phyloP scores from a whole-genome alignment of 352 stramenopile genomes.

The Pythium brachiatum region DNA sequence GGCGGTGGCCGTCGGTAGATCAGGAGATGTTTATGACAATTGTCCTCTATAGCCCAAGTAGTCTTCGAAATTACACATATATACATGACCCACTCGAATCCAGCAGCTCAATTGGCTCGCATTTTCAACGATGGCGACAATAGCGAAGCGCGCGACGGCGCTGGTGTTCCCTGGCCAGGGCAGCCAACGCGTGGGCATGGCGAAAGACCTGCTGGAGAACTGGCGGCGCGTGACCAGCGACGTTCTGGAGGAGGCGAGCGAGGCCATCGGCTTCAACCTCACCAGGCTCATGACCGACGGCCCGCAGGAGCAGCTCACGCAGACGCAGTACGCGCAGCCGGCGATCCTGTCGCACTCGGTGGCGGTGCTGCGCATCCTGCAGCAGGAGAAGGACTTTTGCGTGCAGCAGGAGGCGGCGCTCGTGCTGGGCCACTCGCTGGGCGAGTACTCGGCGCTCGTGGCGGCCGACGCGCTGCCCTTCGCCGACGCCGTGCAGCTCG shows the following conservation, averaged over 20 bases:
- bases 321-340: slow-evolving; percentile 73
- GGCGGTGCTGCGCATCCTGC: slow-evolving; percentile 65
- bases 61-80: slow-evolving; percentile 25
- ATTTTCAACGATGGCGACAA: slow-evolving; percentile 23
- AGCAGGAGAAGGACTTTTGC: slow-evolving; percentile 53
- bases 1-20: slow-evolving; percentile 39
- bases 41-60: slow-evolving; percentile 12
- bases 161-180: slow-evolving; percentile 86
- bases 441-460: slow-evolving; percentile 85
- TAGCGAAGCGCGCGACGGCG: slow-evolving; percentile 28
- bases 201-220: slow-evolving; percentile 63
- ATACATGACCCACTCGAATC: slow-evolving; percentile 3
- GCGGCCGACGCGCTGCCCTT: slow-evolving; percentile 63
- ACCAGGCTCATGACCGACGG: slow-evolving; percentile 57
- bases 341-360: slow-evolving; percentile 80
- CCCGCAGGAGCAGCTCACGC: slow-evolving; percentile 55
- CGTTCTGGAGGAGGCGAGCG: slow-evolving; percentile 75
- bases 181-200: slow-evolving; percentile 80
- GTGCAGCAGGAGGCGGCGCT: slow-evolving; percentile 32
- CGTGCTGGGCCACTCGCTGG: slow-evolving; percentile 79
- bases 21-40: slow-evolving; percentile 9
- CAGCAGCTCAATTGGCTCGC: slow-evolving; percentile 15
- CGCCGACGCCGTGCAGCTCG: slow-evolving; percentile 58
- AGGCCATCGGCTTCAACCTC: slow-evolving; percentile 63
- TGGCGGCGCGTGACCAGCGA: slow-evolving; percentile 57